phyloP scores from a whole-genome alignment of 1,139 yeast species.

The Arxiozyma bovina region DNA sequence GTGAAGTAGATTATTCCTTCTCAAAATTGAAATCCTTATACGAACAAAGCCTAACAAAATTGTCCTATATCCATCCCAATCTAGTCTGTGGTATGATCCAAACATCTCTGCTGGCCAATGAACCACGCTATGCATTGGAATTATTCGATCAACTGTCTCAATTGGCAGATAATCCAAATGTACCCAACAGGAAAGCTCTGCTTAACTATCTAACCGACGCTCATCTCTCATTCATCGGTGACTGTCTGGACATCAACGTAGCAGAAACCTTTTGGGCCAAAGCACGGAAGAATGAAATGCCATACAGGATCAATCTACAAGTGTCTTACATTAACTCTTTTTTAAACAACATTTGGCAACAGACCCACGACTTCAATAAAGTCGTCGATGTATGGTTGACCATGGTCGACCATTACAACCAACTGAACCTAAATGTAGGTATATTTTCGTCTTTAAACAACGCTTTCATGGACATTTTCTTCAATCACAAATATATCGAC shows the following conservation, averaged over 20 bases:
- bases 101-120: conserved; percentile 44
- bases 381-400: conserved; percentile 55
- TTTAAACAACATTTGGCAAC: conserved; percentile 52
- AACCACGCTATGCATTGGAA: conserved; percentile 41
- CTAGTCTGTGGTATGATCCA: conserved; percentile 50
- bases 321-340: conserved; percentile 65
- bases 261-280: conserved; percentile 67
- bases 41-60: conserved; percentile 32
- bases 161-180: background rate
- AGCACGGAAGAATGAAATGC: conserved; percentile 55
- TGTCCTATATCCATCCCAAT: conserved; percentile 37
- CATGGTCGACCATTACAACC: conserved; percentile 45
- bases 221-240: conserved; percentile 72
- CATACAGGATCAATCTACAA: conserved; percentile 61
- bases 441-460: conserved; percentile 60
- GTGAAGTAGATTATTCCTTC: conserved; percentile 35
- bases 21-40: conserved; percentile 47
- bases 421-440: conserved; percentile 51
- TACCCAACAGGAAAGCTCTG: background rate
- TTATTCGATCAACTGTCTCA: conserved; percentile 36
- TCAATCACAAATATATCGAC: conserved; percentile 42
- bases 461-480: conserved; percentile 57
- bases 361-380: conserved; percentile 46
- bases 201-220: conserved; percentile 47
- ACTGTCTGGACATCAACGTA: conserved; percentile 60